These are phyloP conservation scores for Combretum micranthum DNA, from an alignment of 345 rosid genomes.

Conservation along the genomic window DNA sequence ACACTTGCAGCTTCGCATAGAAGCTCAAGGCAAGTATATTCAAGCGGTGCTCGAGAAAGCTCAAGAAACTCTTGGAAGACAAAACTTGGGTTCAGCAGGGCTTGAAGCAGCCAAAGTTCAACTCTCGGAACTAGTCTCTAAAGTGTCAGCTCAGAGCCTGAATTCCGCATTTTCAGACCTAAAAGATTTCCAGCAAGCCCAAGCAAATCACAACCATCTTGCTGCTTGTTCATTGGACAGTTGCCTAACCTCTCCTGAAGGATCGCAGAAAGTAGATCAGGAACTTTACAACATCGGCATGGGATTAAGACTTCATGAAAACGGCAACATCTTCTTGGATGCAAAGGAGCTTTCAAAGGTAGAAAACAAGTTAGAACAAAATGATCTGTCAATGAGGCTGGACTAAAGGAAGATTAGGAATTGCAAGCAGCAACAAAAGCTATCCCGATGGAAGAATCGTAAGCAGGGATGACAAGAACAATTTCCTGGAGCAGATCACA, in stretches of 20 bases:
- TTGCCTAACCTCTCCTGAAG: slow-evolving; percentile 71
- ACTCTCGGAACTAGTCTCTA: slow-evolving; percentile 73
- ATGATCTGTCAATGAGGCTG: slow-evolving; percentile 37
- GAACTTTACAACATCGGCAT: slow-evolving; percentile 49
- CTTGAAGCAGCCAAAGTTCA: slow-evolving; percentile 87
- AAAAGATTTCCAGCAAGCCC: slow-evolving; percentile 52
- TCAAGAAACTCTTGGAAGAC: slow-evolving; percentile 78
- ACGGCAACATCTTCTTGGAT: slow-evolving; percentile 28
- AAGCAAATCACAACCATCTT: slow-evolving; percentile 40
- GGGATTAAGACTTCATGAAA: slow-evolving; percentile 36
- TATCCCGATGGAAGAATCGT: no score
- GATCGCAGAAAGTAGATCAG: slow-evolving; percentile 42
- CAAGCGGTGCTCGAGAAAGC: slow-evolving; percentile 93
- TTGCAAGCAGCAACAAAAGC: not conserved
- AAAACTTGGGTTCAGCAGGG: slow-evolving; percentile 60
- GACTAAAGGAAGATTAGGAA: slow-evolving; percentile 48
- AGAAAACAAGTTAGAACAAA: slow-evolving; percentile 31
- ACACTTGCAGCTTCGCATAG: slow-evolving; percentile 81
- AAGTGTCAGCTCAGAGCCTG: slow-evolving; percentile 62
- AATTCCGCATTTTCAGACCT: slow-evolving; percentile 52
- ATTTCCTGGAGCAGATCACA: slow-evolving; percentile 22
- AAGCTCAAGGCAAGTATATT: slow-evolving; percentile 91
- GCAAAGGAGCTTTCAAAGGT: slow-evolving; percentile 32
- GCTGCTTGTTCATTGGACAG: slow-evolving; percentile 72
- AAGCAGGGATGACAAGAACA: slow-evolving; percentile 20